Evolutionary conservation across 2,329 filamentous ascomycete genomes (phyloP).

Genomic region (Chaetomiaceae sp.): DNA sequence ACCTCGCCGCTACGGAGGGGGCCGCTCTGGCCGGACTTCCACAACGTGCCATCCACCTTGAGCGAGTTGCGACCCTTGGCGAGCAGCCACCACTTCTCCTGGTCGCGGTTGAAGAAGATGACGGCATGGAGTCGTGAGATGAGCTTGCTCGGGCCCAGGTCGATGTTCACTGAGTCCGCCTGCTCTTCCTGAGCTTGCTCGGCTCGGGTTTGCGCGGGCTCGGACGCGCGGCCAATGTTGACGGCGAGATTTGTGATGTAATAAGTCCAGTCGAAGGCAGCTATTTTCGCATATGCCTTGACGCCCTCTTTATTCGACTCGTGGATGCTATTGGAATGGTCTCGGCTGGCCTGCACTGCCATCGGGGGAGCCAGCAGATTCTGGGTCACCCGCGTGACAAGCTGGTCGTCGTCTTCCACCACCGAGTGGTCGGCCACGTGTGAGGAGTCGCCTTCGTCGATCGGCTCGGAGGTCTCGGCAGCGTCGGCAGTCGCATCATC

Average conservation of each 20-base stretch:
- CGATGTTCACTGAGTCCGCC: constrained; percentile 66
- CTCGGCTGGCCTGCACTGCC: constrained; percentile 52
- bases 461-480: constrained; percentile 32
- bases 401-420: constrained; percentile 43
- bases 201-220: constrained; percentile 34
- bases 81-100: constrained; percentile 71
- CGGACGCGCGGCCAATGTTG: constrained; percentile 67
- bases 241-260: constrained; percentile 71
- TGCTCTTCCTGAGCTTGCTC: constrained; percentile 35
- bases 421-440: constrained; percentile 36
- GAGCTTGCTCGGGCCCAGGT: constrained; percentile 77
- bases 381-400: constrained; percentile 51
- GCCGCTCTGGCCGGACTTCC: constrained; percentile 61
- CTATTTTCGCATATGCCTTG: constrained; percentile 74
- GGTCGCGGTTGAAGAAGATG: constrained; percentile 64
- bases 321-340: constrained; percentile 59
- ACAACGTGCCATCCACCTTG: constrained; percentile 66
- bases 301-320: constrained; percentile 56
- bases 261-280: constrained; percentile 77
- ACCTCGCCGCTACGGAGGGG: constrained; percentile 79
- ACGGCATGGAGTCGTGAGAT: constrained; percentile 71
- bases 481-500: constrained; percentile 39
- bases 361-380: constrained; percentile 37
- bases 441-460: constrained; percentile 41
- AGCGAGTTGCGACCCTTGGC: constrained; percentile 91